Evolutionary conservation across 352 stramenopile genomes (phyloP), one percentile per base, ranked within the genome.

Genomic region (Globisporangium spiculum): DNA sequence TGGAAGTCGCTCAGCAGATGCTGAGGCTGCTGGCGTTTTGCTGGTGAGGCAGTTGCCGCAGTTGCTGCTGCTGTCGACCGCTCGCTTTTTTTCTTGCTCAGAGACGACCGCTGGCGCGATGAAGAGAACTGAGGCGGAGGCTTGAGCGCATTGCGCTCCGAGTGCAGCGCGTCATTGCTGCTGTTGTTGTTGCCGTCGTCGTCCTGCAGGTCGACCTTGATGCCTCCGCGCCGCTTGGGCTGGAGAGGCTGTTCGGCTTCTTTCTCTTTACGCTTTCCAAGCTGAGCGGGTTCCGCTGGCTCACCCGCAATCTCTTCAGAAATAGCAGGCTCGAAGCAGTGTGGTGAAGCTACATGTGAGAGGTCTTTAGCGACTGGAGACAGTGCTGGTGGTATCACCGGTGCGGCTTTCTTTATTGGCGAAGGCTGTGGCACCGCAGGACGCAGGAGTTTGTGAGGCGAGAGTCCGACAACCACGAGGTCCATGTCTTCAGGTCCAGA

Each of bases 391-490:
- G 30, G 3, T 0, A 27, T 16, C 24, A 27, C n/a, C 10, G 26
- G 6, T 36, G 41, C 26, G 41, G 2, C 30, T 24, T 50, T 56
- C 52, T 79, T 81, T 41, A 72, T 58, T 12, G 68, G 66, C 10
- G 76, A 73, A n/a, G 26, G 26, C 26, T 41, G 53, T 5, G 55
- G 54, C n/a, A n/a, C 32, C 5, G 8, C 30, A 5, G 44, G 66
- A 1, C 56, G 76, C 6, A 76, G 26, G 16, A 66, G 52, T 65
- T 81, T 85, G 63, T 68, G 63, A 10, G 78, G 74, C 7, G 76
- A 86, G 14, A 76, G 69, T 3, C 78, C 74, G 1, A 86, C 69
- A 8, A 86, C 56, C 34, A 80, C 71, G 57, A 84, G 70, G 62
- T 80, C 76, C 22, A 75, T 66, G 27, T 22, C 7, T n/a, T 18